Evolutionary conservation across 805 yeast species (phyloP).

Genomic region (Candida railenensis): DNA sequence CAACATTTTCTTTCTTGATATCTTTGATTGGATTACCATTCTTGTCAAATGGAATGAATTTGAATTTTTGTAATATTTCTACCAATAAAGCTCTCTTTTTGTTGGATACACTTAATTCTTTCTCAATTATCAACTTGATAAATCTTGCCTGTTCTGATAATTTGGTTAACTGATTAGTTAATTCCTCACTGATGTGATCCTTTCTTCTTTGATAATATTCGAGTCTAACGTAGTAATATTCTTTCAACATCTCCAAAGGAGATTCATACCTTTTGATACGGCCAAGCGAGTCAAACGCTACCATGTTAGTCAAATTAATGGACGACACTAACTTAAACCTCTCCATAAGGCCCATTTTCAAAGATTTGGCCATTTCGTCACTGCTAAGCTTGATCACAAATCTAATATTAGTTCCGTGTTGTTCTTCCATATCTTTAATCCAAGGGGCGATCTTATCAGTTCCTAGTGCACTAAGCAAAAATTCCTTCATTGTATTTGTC

Average conservation of each 20-base stretch:
- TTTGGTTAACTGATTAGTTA: constrained; percentile 73
- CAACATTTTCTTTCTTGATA: constrained; percentile 19
- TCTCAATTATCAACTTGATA: constrained; percentile 84
- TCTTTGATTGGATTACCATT: constrained; percentile 62
- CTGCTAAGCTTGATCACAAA: constrained; percentile 72
- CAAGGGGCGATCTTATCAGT: constrained; percentile 73
- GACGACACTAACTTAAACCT: constrained; percentile 75
- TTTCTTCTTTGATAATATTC: constrained; percentile 91
- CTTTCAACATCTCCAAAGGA: constrained; percentile 75
- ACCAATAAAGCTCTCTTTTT: constrained; percentile 66
- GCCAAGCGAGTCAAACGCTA: constrained; percentile 89
- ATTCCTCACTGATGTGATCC: constrained; percentile 66
- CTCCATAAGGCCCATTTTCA: constrained; percentile 74
- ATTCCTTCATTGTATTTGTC: constrained; percentile 90
- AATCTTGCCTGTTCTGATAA: constrained; percentile 85
- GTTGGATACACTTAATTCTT: constrained; percentile 67
- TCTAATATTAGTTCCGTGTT: constrained; percentile 78
- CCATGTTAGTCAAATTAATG: constrained; percentile 82
- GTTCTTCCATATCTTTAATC: constrained; percentile 95
- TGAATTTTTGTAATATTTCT: constrained; percentile 56
- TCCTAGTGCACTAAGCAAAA: constrained; percentile 73
- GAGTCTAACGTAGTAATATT: constrained; percentile 81
- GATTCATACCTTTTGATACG: constrained; percentile 78
- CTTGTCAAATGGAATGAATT: constrained; percentile 77
- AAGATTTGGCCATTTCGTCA: constrained; percentile 82